Evolutionary conservation across 2,329 filamentous ascomycete species (phyloP).

Genomic region (Fusarium avenaceum): DNA sequence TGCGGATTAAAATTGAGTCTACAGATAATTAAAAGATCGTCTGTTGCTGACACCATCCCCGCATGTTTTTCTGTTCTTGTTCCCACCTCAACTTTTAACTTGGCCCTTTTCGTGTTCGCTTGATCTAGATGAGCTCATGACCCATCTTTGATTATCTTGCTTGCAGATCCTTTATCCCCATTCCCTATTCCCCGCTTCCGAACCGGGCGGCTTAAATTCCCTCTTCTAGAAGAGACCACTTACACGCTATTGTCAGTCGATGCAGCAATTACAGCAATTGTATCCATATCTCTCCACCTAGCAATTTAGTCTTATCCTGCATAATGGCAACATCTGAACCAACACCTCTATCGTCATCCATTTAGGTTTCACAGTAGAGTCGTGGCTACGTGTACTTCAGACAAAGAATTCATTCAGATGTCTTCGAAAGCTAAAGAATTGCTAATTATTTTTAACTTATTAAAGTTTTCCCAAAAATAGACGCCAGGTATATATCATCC

Average conservation of each 20-base stretch:
- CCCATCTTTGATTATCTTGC: too few species aligned
- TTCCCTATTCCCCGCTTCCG: neutral
- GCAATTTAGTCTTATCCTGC: conserved; percentile 5
- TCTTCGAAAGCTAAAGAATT: neutral
- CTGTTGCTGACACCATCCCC: conserved; percentile 40
- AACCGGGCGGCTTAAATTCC: neutral
- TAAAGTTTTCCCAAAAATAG: conserved; percentile 8
- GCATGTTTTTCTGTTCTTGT: too few species aligned
- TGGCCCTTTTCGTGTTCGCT: too few species aligned
- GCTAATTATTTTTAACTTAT: conserved; percentile 18
- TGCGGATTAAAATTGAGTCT: neutral
- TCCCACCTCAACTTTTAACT: too few species aligned
- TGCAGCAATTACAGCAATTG: neutral
- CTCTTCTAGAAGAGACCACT: neutral
- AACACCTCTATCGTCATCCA: neutral
- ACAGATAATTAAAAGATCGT: conserved; percentile 4
- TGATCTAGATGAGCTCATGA: too few species aligned
- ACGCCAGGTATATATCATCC: conserved; percentile 43
- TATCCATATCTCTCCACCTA: neutral
- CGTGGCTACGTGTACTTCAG: neutral
- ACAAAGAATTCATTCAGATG: neutral
- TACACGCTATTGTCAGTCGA: neutral
- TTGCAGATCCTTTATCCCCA: neutral
- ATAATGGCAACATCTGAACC: neutral
- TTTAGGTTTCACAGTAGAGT: neutral